A percentile compares a stretch with the other conserved stretches of the same genome.
phyloP scores from a whole-genome alignment of 2,329 filamentous ascomycete genomes.

The Monilinia laxa region DNA sequence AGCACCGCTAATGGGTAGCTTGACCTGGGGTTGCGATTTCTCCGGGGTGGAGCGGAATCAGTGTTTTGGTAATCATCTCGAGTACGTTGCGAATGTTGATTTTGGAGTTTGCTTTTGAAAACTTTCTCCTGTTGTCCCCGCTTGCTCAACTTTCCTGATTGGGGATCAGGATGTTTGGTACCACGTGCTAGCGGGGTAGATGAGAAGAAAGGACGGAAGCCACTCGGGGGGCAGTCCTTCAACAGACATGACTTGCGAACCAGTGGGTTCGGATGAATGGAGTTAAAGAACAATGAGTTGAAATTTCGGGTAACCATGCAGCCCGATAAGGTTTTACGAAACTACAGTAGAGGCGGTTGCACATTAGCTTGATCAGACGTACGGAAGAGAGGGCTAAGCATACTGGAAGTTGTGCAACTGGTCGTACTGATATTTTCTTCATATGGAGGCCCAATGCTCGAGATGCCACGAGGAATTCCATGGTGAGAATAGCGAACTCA shows the following conservation, averaged over 20 bases:
- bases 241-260: not conserved
- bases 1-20: slow-evolving; percentile 16
- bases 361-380: not conserved
- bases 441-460: not conserved
- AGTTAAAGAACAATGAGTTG: not conserved
- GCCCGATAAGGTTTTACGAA: not conserved
- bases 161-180: not conserved
- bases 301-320: not conserved
- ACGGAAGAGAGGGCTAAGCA: not conserved
- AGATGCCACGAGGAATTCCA: not conserved
- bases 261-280: not conserved
- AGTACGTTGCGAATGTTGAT: not conserved
- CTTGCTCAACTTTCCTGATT: not conserved
- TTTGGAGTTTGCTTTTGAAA: not conserved
- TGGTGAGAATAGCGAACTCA: not conserved
- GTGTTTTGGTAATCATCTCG: slow-evolving; percentile 1
- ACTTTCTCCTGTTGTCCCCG: not conserved
- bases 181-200: slow-evolving; percentile 3
- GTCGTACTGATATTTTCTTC: not conserved
- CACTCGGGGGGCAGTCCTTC: not conserved
- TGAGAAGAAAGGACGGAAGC: slow-evolving; percentile 14
- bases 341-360: not conserved
- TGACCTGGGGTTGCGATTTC: not conserved
- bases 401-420: not conserved
- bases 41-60: not conserved